Evolutionary conservation across 352 stramenopile species (phyloP), one percentile per base, ranked within the genome.

Genomic region (Saprolegnia diclina): DNA sequence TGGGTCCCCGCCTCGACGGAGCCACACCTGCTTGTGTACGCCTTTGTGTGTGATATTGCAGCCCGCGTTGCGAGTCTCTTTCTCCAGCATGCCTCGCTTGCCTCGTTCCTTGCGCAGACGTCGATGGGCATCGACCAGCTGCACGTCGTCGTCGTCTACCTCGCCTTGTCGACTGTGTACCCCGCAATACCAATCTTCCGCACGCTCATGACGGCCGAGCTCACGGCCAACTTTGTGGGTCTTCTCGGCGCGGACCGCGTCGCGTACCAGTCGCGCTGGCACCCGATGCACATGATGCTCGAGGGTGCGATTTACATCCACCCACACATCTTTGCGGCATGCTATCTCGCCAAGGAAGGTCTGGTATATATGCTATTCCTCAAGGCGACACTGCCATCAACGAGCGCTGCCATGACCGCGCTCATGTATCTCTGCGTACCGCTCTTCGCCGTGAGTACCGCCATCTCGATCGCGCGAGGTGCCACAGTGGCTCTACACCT

Each of bases 41-140:
- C 32, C 5, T 45, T 88, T 5, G 67, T 73, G 6, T 87, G 79
- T 56, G 80, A 94, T 65, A 64, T 92, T 24, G 59, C 80, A 22
- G 77, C 83, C 32, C 82, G 85, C 1, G 73, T 79, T 52, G 67
- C 88, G 32, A 80, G 75, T 64, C 67, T 94, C 38, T 89, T 71
- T 72, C 82, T 92, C 74, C 90, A 91, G 63, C 91, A 85, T 55
- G 85, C 83, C 9, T 65, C 88, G 26, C 70, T 94, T 14, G 83
- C 91, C 24, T 85, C 82, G 4, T 76, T 88, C 67, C 76, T 88
- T 56, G 85, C 80, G 68, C 89, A 83, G 54, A 76, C 79, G n/a
- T 86, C 82, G 0, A 74, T 92, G 21, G 63, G 90, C 11, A 70
- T 94, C 26, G 85, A 94, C 71, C 83, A 86, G 46, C 63, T 92